Evolutionary conservation across 2,329 filamentous ascomycete species (phyloP), one percentile per base, ranked within the genome.

Genomic region (Colletotrichum navitas): DNA sequence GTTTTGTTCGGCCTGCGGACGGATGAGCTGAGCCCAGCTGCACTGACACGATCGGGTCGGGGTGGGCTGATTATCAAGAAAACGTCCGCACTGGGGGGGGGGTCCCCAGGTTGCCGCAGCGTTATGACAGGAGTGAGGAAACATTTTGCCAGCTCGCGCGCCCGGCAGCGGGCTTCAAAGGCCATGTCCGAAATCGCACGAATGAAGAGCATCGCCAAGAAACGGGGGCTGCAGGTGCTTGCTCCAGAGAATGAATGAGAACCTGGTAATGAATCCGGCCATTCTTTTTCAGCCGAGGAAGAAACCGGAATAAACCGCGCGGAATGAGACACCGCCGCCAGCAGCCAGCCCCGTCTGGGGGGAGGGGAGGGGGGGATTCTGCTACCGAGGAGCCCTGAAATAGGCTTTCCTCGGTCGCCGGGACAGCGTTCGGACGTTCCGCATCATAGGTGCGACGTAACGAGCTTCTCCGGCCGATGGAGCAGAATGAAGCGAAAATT

Each of bases 391-490:
- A 26, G 18, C 39, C 51, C 51, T 51, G 55, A 39, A 68, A 58
- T 62, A 63, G 54, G 59, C 69, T 59, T 71, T 68, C 36, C n/a
- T 68, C 65, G 69, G 69, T 68, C 65, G 43, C 69, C 59, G 66
- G 68, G 60, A 12, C 12, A 69, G 45, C 43, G 59, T 68, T 64
- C 65, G 55, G 59, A 72, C 47, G 52, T 63, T 36, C 65, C 59
- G 54, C 60, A 68, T 63, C 39, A 26, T 4, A 52, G 58, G 49
- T 64, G 66, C 54, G 16, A 68, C 65, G n/a, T 54, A 34, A 49
- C 54, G 32, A 47, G 43, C 64, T 56, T 68, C 36, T 5, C 63
- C 56, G 39, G 47, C n/a, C 41, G 49, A 67, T 32, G 43, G 34
- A 51, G 34, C 56, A 52, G 43, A 63, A 63, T 12, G 64, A 63